Conservation (phyloP, 169 alveolate species). For the Babesia ovata region DNA sequence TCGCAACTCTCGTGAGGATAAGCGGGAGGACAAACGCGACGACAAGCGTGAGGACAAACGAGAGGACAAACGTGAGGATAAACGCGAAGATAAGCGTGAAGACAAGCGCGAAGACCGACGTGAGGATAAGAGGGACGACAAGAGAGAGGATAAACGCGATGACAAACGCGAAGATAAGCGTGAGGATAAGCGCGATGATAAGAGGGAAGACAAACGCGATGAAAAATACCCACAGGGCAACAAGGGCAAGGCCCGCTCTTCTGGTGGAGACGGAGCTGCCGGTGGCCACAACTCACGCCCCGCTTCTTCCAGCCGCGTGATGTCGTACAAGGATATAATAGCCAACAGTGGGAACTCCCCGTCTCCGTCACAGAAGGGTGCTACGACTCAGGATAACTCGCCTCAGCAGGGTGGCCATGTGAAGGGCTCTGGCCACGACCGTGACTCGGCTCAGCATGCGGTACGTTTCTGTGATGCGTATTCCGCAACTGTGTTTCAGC, state of each 20-base stretch:
- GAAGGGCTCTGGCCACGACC: not conserved
- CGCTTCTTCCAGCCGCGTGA: not conserved
- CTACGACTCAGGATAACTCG: not conserved
- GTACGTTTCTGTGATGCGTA: not conserved
- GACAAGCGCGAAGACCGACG: not conserved
- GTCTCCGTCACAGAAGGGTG: not conserved
- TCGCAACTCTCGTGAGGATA: not conserved
- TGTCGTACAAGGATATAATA: constrained; percentile 18
- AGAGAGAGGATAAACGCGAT: not conserved
- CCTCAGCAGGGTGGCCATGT: not conserved
- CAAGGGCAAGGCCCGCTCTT: constrained; percentile 16
- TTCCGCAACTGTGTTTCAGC: not conserved
- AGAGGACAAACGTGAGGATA: not conserved
- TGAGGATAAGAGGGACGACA: not conserved
- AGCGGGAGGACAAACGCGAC: not conserved
- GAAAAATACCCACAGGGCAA: not conserved
- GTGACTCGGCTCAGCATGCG: not conserved
- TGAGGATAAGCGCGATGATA: not conserved
- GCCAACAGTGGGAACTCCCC: not conserved
- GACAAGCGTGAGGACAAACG: not conserved
- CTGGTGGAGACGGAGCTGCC: not conserved
- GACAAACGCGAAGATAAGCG: not conserved
- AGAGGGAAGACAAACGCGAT: constrained; percentile 1
- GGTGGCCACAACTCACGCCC: constrained; percentile 6
- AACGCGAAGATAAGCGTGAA: not conserved